Percentiles rank a stretch among this genome's conserved stretches.
Evolutionary conservation across 768 basidiomycete species (phyloP).

Genomic region (Auriculariales sp.): DNA sequence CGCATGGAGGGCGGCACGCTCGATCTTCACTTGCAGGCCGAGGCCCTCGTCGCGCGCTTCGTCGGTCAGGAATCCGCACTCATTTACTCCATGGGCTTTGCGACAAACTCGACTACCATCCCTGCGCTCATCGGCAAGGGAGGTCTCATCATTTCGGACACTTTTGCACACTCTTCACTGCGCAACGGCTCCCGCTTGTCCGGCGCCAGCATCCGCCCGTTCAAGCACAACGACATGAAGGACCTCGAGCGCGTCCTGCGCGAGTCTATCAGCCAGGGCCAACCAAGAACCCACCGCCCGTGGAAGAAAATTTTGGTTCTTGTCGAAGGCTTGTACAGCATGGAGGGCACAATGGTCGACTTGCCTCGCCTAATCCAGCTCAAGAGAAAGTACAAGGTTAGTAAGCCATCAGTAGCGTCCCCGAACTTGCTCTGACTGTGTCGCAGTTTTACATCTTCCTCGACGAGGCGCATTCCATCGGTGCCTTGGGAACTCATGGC

Average conservation of each 20-base stretch:
- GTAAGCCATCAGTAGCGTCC: slow-evolving; percentile 7
- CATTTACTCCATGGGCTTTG: slow-evolving; percentile 92
- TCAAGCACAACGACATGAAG: slow-evolving; percentile 93
- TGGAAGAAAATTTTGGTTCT: slow-evolving; percentile 97
- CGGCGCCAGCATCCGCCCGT: slow-evolving; percentile 80
- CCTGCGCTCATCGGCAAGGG: slow-evolving; percentile 86
- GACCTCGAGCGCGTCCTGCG: slow-evolving; percentile 65
- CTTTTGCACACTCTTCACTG: slow-evolving; percentile 91
- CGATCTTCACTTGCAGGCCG: slow-evolving; percentile 68
- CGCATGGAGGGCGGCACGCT: slow-evolving; percentile 76
- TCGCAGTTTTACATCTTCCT: slow-evolving; percentile 85
- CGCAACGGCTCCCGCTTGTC: slow-evolving; percentile 82
- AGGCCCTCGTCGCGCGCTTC: slow-evolving; percentile 81
- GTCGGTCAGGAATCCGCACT: slow-evolving; percentile 82
- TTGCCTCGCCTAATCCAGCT: slow-evolving; percentile 71
- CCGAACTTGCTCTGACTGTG: background rate
- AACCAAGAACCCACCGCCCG: slow-evolving; percentile 93
- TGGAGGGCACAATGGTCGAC: slow-evolving; percentile 94
- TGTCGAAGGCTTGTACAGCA: slow-evolving; percentile 92
- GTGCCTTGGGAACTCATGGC: slow-evolving; percentile 86
- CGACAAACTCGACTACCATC: slow-evolving; percentile 86
- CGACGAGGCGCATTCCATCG: slow-evolving; percentile 96
- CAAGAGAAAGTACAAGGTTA: slow-evolving; percentile 90
- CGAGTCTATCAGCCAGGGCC: slow-evolving; percentile 92
- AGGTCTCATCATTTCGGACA: slow-evolving; percentile 90